A percentile compares a stretch with the other conserved stretches of the same genome.
These are phyloP conservation scores for Panicum hallii DNA, from an alignment of 202 grass and related monocot species.

Conservation along the genomic window DNA sequence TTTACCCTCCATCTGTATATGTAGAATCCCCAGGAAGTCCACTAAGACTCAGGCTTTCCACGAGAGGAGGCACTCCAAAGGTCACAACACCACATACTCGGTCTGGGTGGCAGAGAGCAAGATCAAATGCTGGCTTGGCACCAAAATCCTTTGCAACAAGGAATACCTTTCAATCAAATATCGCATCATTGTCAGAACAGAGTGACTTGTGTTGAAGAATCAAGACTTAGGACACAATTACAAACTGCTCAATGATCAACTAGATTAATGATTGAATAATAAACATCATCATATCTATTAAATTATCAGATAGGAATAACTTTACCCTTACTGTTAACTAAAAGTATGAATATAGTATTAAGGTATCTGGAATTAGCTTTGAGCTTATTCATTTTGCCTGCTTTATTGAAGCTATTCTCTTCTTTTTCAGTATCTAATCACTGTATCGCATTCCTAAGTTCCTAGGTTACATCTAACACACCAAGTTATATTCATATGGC, in stretches of 20 bases:
- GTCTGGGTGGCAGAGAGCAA: conserved; percentile 50
- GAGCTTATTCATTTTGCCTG: neutral
- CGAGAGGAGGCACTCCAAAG: conserved; percentile 57
- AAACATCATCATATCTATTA: neutral
- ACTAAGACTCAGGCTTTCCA: neutral
- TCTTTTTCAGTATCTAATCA: neutral
- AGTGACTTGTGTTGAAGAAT: neutral
- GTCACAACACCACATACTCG: conserved; percentile 52
- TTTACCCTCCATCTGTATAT: conserved; percentile 57
- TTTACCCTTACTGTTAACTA: neutral
- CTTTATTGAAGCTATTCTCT: too few relatives aligned
- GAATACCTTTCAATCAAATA: conserved; percentile 53
- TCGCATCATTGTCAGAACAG: conserved; percentile 24
- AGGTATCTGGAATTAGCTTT: neutral
- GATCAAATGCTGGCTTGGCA: conserved; percentile 54
- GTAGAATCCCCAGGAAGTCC: conserved; percentile 61
- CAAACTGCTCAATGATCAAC: neutral
- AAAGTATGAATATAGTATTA: neutral
- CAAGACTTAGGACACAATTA: neutral
- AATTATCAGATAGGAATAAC: neutral
- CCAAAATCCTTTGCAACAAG: conserved; percentile 75
- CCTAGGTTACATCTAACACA: neutral
- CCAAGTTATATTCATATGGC: neutral
- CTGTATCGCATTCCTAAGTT: neutral
- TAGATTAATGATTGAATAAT: neutral